phyloP scores from a whole-genome alignment of 306 rosid species.

The Rosa chinensis region DNA sequence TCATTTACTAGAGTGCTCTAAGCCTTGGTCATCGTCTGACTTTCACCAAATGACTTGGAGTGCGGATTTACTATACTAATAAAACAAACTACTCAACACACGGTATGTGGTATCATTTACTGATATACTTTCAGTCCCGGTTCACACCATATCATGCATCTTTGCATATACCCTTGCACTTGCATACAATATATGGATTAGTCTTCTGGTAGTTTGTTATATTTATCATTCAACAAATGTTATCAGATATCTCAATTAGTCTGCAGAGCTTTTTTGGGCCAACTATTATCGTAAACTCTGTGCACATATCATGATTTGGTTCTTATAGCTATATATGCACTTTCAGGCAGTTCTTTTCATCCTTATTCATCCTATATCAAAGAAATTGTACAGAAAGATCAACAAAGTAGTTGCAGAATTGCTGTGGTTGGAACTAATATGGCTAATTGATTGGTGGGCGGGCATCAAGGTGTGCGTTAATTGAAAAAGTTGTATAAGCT shows the following conservation, averaged over 20 bases:
- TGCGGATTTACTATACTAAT: neutral
- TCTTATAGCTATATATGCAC: neutral
- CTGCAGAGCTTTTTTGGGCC: neutral
- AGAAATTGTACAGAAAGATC: slow-evolving; percentile 49
- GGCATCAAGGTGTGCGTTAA: slow-evolving; percentile 55
- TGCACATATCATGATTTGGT: neutral
- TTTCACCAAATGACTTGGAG: neutral
- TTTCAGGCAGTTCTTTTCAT: slow-evolving; percentile 61
- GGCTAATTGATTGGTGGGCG: slow-evolving; percentile 96
- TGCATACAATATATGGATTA: too few species aligned
- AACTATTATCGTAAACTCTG: neutral
- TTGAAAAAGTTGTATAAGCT: neutral
- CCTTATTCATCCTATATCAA: slow-evolving; percentile 72
- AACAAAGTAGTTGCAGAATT: slow-evolving; percentile 71
- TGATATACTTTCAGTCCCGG: too few species aligned
- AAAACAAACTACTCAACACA: too few species aligned
- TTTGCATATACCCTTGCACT: too few species aligned
- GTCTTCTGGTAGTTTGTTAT: neutral
- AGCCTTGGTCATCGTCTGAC: neutral
- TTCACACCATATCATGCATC: too few species aligned
- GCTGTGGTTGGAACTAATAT: slow-evolving; percentile 81
- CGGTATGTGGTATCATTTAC: too few species aligned
- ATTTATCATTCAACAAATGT: neutral
- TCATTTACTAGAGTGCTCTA: neutral
- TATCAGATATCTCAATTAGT: neutral